A percentile compares a stretch with the other conserved stretches of the same genome.
Conservation (phyloP, 495 filamentous ascomycete genomes). For the Aspergillus ellipticus region DNA sequence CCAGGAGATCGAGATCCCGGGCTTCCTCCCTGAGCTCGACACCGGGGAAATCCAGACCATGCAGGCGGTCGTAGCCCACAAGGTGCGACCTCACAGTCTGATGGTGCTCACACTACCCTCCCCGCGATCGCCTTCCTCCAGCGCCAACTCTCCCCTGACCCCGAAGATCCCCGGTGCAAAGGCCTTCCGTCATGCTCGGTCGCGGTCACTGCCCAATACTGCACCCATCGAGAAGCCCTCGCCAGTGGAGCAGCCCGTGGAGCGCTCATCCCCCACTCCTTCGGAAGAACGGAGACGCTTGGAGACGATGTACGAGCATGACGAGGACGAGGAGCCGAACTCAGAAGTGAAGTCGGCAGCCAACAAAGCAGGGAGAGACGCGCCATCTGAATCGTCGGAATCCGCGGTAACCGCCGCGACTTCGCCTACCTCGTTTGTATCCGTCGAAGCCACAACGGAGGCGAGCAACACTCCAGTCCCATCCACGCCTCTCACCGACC, state of each 20-base stretch:
- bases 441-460: constrained; percentile 19
- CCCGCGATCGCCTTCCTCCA: constrained; percentile 33
- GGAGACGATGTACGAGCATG: constrained; percentile 45
- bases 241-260: constrained; percentile 16
- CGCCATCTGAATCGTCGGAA: background rate
- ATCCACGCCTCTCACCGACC: constrained; percentile 23
- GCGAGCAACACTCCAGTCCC: constrained; percentile 20
- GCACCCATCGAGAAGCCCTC: constrained; percentile 23
- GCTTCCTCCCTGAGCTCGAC: constrained; percentile 55
- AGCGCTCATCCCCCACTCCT: constrained; percentile 26
- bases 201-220: constrained; percentile 51
- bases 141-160: constrained; percentile 28
- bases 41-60: constrained; percentile 51
- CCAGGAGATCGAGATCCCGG: constrained; percentile 69
- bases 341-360: background rate
- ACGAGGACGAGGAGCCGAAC: constrained; percentile 29
- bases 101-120: constrained; percentile 46
- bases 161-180: constrained; percentile 15
- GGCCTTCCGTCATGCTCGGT: constrained; percentile 43
- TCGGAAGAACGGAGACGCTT: constrained; percentile 31
- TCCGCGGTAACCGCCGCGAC: constrained; percentile 15
- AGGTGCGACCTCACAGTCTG: constrained; percentile 61
- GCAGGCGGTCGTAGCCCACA: constrained; percentile 43
- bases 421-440: constrained; percentile 7
- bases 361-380: constrained; percentile 14